These are phyloP conservation scores for Globisporangium apiculatum DNA, from an alignment of 352 stramenopile species.

Conservation along the genomic window DNA sequence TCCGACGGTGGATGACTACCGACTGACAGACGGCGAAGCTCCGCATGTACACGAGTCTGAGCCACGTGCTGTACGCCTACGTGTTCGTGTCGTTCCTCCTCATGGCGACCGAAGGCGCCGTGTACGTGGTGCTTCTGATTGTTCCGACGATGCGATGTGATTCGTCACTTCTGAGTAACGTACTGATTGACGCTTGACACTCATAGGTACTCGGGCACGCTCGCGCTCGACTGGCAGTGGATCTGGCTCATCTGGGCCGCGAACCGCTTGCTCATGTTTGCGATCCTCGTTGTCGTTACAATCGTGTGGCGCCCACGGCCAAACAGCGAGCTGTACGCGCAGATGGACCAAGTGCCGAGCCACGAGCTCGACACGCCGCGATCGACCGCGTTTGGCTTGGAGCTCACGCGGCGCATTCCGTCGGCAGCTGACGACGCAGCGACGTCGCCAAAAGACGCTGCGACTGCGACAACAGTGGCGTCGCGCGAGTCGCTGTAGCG, in stretches of 20 bases:
- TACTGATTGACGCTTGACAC: too few species aligned
- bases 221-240: conserved; percentile 58
- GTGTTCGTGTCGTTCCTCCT: conserved; percentile 66
- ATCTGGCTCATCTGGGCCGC: conserved; percentile 78
- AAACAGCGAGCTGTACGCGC: conserved; percentile 59
- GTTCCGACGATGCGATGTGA: neutral
- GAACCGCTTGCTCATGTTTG: conserved; percentile 66
- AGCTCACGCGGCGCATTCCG: conserved; percentile 48
- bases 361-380: conserved; percentile 45
- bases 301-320: conserved; percentile 69
- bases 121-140: conserved; percentile 40
- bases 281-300: conserved; percentile 51
- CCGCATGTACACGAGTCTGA: conserved; percentile 63
- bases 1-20: too few species aligned
- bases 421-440: conserved; percentile 38
- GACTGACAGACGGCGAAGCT: conserved; percentile 55
- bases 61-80: conserved; percentile 50
- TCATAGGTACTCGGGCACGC: conserved; percentile 57
- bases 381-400: conserved; percentile 39
- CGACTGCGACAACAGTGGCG: too few species aligned
- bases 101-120: conserved; percentile 61
- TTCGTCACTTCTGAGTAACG: too few species aligned
- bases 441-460: conserved; percentile 1
- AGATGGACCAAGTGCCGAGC: conserved; percentile 76
- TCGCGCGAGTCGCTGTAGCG: conserved; percentile 9